Conservation (phyloP, 208 protist genomes). For the Crithidia sp. region DNA sequence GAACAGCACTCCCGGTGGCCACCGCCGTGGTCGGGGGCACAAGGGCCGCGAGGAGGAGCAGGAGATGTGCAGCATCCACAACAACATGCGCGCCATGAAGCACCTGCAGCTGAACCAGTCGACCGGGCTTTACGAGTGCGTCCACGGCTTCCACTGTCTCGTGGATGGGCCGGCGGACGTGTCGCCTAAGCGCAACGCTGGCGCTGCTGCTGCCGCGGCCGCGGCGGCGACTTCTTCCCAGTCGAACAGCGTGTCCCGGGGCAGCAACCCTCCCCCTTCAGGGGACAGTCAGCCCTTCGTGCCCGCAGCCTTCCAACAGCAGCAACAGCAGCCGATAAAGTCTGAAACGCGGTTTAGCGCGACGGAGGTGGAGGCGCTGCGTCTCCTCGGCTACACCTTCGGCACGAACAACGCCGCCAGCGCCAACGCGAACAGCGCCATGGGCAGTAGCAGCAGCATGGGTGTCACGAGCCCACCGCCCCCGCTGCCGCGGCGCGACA, state of each 20-base stretch:
- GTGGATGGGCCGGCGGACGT: constrained; percentile 59
- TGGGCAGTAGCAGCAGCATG: not conserved
- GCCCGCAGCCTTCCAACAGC: constrained; percentile 4
- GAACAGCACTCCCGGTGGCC: constrained; percentile 34
- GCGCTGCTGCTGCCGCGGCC: not conserved
- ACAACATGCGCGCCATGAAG: constrained; percentile 82
- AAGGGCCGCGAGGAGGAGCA: constrained; percentile 81
- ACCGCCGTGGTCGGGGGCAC: constrained; percentile 51
- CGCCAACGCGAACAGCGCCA: not conserved
- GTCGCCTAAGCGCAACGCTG: constrained; percentile 4
- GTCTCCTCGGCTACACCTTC: constrained; percentile 26
- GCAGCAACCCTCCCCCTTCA: not conserved
- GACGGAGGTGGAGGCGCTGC: constrained; percentile 35
- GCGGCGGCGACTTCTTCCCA: constrained; percentile 2
- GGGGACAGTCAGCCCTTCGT: constrained; percentile 3
- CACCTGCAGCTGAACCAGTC: constrained; percentile 77
- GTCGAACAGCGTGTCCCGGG: constrained; percentile 11
- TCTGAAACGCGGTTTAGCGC: constrained; percentile 24
- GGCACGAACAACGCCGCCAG: not conserved
- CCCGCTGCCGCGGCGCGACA: not conserved
- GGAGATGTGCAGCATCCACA: constrained; percentile 82
- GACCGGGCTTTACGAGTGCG: constrained; percentile 81
- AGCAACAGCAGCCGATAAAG: constrained; percentile 5
- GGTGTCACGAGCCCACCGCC: not conserved
- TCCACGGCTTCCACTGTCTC: constrained; percentile 89